Conservation (phyloP, 352 stramenopile genomes). For the Elongisporangium undulatum region DNA sequence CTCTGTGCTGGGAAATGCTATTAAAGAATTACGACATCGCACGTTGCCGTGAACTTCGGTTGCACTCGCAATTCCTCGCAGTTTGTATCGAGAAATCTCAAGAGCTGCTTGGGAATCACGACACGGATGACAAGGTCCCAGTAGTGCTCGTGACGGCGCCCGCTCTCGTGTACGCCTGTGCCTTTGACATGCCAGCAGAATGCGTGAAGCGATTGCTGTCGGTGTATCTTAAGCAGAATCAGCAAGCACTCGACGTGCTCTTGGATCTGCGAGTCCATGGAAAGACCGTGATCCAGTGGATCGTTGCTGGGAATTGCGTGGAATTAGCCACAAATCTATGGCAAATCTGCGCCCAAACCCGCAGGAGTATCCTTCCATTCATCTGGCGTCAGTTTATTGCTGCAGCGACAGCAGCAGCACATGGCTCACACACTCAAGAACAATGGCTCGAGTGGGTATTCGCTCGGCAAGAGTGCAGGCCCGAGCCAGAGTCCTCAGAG, state of each 20-base stretch:
- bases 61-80: slow-evolving; percentile 14
- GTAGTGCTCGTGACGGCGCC: neutral
- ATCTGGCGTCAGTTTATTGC: slow-evolving; percentile 2
- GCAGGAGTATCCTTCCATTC: neutral
- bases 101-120: neutral
- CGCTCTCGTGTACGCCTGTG: slow-evolving; percentile 20
- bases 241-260: neutral
- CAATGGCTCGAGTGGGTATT: slow-evolving; percentile 2
- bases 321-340: slow-evolving; percentile 15
- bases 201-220: neutral
- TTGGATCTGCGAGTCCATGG: slow-evolving; percentile 10
- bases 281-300: slow-evolving; percentile 25
- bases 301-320: slow-evolving; percentile 12
- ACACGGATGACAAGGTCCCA: neutral
- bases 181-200: neutral
- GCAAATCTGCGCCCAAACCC: neutral
- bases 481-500: neutral
- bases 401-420: neutral
- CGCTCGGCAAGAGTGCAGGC: neutral
- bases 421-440: neutral
- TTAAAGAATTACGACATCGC: slow-evolving; percentile 12
- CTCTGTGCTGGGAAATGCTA: slow-evolving; percentile 17
- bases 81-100: slow-evolving; percentile 12
- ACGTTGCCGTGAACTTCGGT: neutral
- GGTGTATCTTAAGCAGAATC: neutral